These are phyloP conservation scores for Globisporangium middletonii DNA, from an alignment of 352 stramenopile genomes.

Conservation along the genomic window DNA sequence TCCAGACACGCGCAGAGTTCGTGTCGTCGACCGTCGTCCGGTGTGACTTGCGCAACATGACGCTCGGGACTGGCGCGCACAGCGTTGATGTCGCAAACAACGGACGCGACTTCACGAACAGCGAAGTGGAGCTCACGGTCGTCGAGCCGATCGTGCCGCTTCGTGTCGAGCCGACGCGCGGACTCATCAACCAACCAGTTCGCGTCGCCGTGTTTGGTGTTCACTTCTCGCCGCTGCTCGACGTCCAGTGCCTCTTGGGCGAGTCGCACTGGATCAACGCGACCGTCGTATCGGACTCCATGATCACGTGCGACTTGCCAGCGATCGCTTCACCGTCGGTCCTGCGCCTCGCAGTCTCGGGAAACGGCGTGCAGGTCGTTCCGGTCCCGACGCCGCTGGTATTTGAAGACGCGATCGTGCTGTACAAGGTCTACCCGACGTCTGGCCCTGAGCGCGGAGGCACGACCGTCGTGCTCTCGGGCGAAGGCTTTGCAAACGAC, in stretches of 20 bases:
- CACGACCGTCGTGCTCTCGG: slow-evolving; percentile 24
- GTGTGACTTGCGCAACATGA: slow-evolving; percentile 17
- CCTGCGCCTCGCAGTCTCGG: slow-evolving; percentile 19
- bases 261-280: slow-evolving; percentile 19
- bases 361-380: slow-evolving; percentile 27
- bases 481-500: slow-evolving; percentile 24
- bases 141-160: slow-evolving; percentile 16
- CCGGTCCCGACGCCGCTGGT: slow-evolving; percentile 18
- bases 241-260: slow-evolving; percentile 33
- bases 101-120: slow-evolving; percentile 88
- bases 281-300: slow-evolving; percentile 19
- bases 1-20: slow-evolving; percentile 18
- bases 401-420: slow-evolving; percentile 32
- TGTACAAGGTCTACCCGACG: slow-evolving; percentile 34
- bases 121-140: slow-evolving; percentile 61
- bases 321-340: slow-evolving; percentile 2
- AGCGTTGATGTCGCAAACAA: slow-evolving; percentile 91
- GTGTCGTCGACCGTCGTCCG: slow-evolving; percentile 22
- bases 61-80: slow-evolving; percentile 1
- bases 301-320: slow-evolving; percentile 33
- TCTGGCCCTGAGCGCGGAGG: slow-evolving; percentile 38
- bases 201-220: slow-evolving; percentile 22
- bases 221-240: slow-evolving; percentile 17
- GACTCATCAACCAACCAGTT: slow-evolving; percentile 13
- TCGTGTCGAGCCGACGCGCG: slow-evolving; percentile 16